A percentile compares a stretch with the other conserved stretches of the same genome.
These are phyloP conservation scores for Vaccinium vitisidaea DNA, from an alignment of 148 eudicot genomes.

Conservation along the genomic window DNA sequence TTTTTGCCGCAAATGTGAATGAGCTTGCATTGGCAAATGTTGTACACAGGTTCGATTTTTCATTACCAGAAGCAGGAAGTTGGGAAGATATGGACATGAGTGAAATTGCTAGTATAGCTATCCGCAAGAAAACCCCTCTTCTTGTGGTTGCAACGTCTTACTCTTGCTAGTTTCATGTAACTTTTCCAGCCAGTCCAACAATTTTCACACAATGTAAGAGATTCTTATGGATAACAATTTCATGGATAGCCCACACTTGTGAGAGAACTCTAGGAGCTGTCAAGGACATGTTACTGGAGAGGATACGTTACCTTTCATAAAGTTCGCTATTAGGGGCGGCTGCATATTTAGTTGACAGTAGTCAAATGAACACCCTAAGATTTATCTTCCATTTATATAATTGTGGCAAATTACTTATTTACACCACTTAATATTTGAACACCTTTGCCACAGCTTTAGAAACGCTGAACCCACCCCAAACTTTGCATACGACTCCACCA, in stretches of 20 bases:
- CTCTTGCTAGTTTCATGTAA: not conserved
- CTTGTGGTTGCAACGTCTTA: conserved; percentile 27
- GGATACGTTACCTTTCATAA: too few relatives aligned
- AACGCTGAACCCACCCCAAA: not conserved
- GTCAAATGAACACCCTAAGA: not conserved
- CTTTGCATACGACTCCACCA: not conserved
- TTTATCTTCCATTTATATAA: not conserved
- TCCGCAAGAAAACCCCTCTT: conserved; percentile 38
- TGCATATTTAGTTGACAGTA: not conserved
- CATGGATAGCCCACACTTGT: too few relatives aligned
- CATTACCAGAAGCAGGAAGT: conserved; percentile 35
- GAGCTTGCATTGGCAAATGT: conserved; percentile 57
- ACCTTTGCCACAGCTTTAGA: not conserved
- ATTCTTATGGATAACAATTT: too few relatives aligned
- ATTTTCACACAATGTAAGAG: too few relatives aligned
- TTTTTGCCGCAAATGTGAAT: conserved; percentile 35
- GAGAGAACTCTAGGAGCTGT: too few relatives aligned
- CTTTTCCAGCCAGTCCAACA: too few relatives aligned
- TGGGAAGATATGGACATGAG: conserved; percentile 38
- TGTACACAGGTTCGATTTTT: conserved; percentile 46
- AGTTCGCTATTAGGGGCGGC: not conserved
- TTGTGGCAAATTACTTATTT: not conserved
- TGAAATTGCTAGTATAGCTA: conserved; percentile 31
- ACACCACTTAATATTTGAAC: not conserved
- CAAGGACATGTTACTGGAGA: too few relatives aligned